Evolutionary conservation across 495 filamentous ascomycete species (phyloP), one percentile per base, ranked within the genome.

Genomic region (Podospora didyma): DNA sequence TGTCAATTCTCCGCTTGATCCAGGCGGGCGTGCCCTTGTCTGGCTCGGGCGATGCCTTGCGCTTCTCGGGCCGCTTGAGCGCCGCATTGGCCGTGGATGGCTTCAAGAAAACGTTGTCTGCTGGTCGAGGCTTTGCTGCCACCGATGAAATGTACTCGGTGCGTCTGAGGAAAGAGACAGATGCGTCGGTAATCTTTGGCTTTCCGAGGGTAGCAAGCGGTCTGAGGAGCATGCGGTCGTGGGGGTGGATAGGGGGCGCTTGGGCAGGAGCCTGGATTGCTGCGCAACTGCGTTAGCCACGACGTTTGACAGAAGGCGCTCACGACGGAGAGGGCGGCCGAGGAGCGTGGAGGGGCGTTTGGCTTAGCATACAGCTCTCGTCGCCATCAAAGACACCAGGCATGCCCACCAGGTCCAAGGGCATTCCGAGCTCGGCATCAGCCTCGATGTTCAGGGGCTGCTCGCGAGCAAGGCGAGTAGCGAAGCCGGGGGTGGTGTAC

Each of bases 391-490:
- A 96, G 44, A 97, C 83, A 0, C 92, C 89, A 6, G 95, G 95
- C 70, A 97, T 86, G 60, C 95, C 94, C 44, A 97, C 87, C 45
- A 98, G 75, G 69, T 98, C 93, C 69, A 98, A 84, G 39, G 90
- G 90, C 93, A 98, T 97, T 35, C 95, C 94, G 56, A 96, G 83
- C 76, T 97, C 95, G 19, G 92, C 92, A 83, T 98, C 95, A 20
- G 92, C 91, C 71, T 97, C 94, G 51, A 98, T 92, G 58, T 96
- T 96, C 4, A 95, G 75, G n/a, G 92, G 85, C 74, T 97, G 92
- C 58, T 95, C 90, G 60, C 92, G 80, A 1, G 89, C 89, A 57
- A 98, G 73, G 50, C 89, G 86, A 28, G 91, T 92, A 22, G 90
- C 89, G 75, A 96, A 97, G 2, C 82, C 85, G 1, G 93, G 88